Evolutionary conservation across 2,329 filamentous ascomycete species (phyloP), one percentile per base, ranked within the genome.

Genomic region (Scedosporium apiospermum): DNA sequence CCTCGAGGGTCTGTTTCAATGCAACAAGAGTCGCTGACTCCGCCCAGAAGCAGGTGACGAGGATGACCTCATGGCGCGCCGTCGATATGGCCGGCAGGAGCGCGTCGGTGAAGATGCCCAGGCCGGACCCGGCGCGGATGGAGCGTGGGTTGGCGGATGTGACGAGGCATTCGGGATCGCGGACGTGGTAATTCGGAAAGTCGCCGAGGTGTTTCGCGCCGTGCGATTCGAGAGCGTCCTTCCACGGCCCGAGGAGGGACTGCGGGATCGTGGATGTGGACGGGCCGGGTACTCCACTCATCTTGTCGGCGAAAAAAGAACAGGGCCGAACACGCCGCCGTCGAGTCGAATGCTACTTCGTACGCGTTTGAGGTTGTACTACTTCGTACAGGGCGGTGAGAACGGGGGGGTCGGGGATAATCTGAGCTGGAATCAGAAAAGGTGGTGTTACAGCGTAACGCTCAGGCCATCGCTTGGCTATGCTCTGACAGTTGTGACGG

Each of bases 31-130:
- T 87, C 1, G 79, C 73, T 0, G 89, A 93, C 0, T 77, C 76
- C 0, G 90, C 86, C 89, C 90, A 93, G 74, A 93, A 95, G 73
- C 90, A 93, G 7, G 90, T 93, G 6, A 92, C 88, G 51, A 95
- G 80, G 64, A 92, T 83, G 30, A 93, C 76, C 68, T 91, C 89
- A 58, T 80, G 74, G 42, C 81, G 76, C 2, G 89, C 86, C 0
- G 75, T 70, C 4, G 83, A 74, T 3, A 93, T 80, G 7, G 85
- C 83, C 1, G 88, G 84, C 0, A 88, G 74, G 6, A 91, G 76
- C 3, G 77, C 74, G 46, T 77, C 74, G 0, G 78, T 77, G 67
- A 81, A 86, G 34, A 88, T 79, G 4, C 80, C 80, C 18, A 79
- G 75, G 5, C 86, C 85, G 0, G 82, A 87, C 63, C 85, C 85